Conservation (phyloP, 1,139 yeast species). For the Geotrichum reessii region DNA sequence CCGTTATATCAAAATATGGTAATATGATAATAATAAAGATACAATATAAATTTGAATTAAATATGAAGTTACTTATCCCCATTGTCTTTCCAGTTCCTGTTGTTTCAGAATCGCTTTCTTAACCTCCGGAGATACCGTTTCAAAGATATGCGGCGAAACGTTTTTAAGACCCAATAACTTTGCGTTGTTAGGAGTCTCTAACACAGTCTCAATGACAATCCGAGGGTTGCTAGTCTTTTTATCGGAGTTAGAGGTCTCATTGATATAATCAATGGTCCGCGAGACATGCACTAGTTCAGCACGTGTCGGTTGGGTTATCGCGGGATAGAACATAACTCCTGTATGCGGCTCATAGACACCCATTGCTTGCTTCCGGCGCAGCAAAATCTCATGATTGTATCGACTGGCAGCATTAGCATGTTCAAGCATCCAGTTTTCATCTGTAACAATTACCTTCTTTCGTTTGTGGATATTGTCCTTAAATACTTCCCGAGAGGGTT, state of each 20-base stretch:
- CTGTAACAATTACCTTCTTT: constrained; percentile 44
- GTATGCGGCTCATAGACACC: constrained; percentile 80
- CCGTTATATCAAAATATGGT: not conserved
- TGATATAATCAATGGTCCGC: constrained; percentile 20
- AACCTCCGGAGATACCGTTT: constrained; percentile 44
- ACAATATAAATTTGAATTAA: not conserved
- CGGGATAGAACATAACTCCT: constrained; percentile 68
- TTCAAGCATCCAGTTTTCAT: constrained; percentile 81
- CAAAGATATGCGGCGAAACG: constrained; percentile 54
- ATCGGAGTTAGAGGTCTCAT: not conserved
- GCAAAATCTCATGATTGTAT: constrained; percentile 57
- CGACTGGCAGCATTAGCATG: constrained; percentile 72
- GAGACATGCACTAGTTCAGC: constrained; percentile 37
- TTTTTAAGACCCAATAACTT: constrained; percentile 59
- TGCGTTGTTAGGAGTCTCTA: constrained; percentile 39
- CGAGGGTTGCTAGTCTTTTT: constrained; percentile 24
- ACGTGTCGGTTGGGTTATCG: constrained; percentile 64
- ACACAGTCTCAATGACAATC: constrained; percentile 48
- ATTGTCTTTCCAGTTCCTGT: constrained; percentile 8
- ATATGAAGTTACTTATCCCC: not conserved
- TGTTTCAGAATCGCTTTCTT: constrained; percentile 61
- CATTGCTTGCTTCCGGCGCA: constrained; percentile 52
- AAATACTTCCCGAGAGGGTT: constrained; percentile 32
- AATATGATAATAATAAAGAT: not conserved
- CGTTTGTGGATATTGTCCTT: constrained; percentile 26